Evolutionary conservation across 305 asterid species (phyloP).

Genomic region (Fraxinus dipetala): DNA sequence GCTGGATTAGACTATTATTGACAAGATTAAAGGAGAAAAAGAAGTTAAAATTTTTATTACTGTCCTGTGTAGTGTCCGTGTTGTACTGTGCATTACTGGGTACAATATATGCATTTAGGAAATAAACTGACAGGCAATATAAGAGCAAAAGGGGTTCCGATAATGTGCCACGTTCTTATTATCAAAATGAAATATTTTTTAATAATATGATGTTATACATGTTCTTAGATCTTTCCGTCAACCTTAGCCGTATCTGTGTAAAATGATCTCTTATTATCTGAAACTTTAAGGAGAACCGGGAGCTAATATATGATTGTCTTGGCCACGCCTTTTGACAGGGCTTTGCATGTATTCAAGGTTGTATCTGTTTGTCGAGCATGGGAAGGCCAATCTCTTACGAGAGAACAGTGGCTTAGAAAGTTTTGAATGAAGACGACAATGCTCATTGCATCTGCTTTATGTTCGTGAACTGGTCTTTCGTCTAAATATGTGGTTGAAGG

Average conservation of each 20-base stretch:
- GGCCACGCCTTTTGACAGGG: slow-evolving; percentile 44
- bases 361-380: slow-evolving; percentile 89
- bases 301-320: neutral
- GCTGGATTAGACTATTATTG: neutral
- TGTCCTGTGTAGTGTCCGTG: neutral
- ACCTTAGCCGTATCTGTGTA: neutral
- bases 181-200: too few relatives aligned
- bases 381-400: slow-evolving; percentile 84
- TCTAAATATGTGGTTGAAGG: slow-evolving; percentile 26
- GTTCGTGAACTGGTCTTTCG: slow-evolving; percentile 87
- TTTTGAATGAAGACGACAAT: slow-evolving; percentile 63
- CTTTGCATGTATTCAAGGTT: slow-evolving; percentile 81
- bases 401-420: slow-evolving; percentile 93
- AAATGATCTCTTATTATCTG: neutral
- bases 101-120: too few relatives aligned
- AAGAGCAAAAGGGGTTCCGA: neutral
- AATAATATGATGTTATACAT: too few relatives aligned
- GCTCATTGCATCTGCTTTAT: slow-evolving; percentile 85
- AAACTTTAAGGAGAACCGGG: neutral
- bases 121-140: neutral
- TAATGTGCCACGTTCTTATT: neutral
- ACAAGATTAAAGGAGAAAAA: neutral
- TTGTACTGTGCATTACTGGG: neutral
- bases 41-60: neutral
- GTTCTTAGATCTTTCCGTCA: neutral